Conservation (phyloP, 257 asterid genomes). For the Fraxinus quadrangulata region DNA sequence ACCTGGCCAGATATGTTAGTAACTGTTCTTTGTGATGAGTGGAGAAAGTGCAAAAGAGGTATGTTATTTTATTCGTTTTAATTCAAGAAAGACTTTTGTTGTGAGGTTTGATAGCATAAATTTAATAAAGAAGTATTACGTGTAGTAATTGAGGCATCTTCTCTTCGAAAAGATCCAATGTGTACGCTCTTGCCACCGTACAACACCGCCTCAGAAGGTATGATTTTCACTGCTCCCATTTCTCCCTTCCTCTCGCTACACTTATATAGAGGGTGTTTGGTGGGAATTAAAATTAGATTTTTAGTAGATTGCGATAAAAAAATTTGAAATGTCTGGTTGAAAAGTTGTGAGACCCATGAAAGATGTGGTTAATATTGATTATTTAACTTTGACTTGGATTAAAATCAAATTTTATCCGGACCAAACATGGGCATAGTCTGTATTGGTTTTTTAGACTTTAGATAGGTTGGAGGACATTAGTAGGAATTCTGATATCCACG, state of each 20-base stretch:
- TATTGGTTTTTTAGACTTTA: neutral
- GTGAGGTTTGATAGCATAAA: conserved; percentile 20
- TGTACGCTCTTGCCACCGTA: conserved; percentile 57
- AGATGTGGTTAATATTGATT: too few relatives aligned
- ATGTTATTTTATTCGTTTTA: conserved; percentile 10
- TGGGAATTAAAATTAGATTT: too few relatives aligned
- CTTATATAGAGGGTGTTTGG: neutral
- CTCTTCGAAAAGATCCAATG: conserved; percentile 86
- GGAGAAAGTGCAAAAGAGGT: conserved; percentile 99
- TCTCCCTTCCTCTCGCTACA: conserved; percentile 18
- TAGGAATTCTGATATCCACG: neutral
- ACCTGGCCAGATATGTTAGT: conserved; percentile 83
- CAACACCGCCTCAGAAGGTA: conserved; percentile 56
- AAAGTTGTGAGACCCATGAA: too few relatives aligned
- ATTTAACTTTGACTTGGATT: too few relatives aligned
- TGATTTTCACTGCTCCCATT: conserved; percentile 10
- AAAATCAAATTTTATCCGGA: too few relatives aligned
- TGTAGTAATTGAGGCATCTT: conserved; percentile 91
- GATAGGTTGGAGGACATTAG: neutral
- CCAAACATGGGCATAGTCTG: neutral
- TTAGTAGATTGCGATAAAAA: too few relatives aligned
- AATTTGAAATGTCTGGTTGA: too few relatives aligned
- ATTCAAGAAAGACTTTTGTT: conserved; percentile 9
- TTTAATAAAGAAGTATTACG: conserved; percentile 18
- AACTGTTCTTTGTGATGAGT: conserved; percentile 77